Percentiles rank a stretch among this genome's conserved stretches.
These are phyloP conservation scores for Diplodia intermedia DNA, from an alignment of 2,329 filamentous ascomycete species.

Conservation along the genomic window DNA sequence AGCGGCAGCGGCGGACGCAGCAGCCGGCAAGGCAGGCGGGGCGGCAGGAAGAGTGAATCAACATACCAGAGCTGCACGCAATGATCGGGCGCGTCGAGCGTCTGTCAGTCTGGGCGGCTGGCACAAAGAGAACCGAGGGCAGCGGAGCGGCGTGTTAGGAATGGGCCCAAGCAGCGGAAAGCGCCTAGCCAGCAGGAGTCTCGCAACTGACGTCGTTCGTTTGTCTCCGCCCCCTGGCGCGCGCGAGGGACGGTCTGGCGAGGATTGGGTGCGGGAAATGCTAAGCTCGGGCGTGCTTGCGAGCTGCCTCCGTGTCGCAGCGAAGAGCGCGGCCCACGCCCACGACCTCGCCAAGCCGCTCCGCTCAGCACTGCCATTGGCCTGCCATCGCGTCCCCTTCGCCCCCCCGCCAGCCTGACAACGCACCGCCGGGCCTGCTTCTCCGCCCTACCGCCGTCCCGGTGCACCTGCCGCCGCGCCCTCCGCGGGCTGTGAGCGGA, in stretches of 20 bases:
- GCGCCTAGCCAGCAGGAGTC: slow-evolving; percentile 37
- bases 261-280: slow-evolving; percentile 30
- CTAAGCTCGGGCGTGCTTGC: slow-evolving; percentile 30
- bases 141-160: slow-evolving; percentile 39
- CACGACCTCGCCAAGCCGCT: slow-evolving; percentile 29
- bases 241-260: slow-evolving; percentile 33
- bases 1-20: not conserved
- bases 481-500: slow-evolving; percentile 14
- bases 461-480: slow-evolving; percentile 6
- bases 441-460: slow-evolving; percentile 14
- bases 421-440: not conserved
- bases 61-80: slow-evolving; percentile 44
- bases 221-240: slow-evolving; percentile 38
- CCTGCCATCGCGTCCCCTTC: slow-evolving; percentile 9
- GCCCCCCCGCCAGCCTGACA: slow-evolving; percentile 15
- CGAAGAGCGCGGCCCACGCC: slow-evolving; percentile 28
- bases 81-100: slow-evolving; percentile 46
- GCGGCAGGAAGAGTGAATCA: slow-evolving; percentile 34
- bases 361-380: slow-evolving; percentile 23
- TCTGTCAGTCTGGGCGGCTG: slow-evolving; percentile 46
- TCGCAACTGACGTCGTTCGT: slow-evolving; percentile 42
- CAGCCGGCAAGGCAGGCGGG: slow-evolving; percentile 12
- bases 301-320: slow-evolving; percentile 30
- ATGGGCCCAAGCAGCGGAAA: slow-evolving; percentile 41
- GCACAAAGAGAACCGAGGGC: slow-evolving; percentile 34